Evolutionary conservation across 1,284 basidiomycete genomes (phyloP).

Genomic region (Moesziomyces antarcticus): DNA sequence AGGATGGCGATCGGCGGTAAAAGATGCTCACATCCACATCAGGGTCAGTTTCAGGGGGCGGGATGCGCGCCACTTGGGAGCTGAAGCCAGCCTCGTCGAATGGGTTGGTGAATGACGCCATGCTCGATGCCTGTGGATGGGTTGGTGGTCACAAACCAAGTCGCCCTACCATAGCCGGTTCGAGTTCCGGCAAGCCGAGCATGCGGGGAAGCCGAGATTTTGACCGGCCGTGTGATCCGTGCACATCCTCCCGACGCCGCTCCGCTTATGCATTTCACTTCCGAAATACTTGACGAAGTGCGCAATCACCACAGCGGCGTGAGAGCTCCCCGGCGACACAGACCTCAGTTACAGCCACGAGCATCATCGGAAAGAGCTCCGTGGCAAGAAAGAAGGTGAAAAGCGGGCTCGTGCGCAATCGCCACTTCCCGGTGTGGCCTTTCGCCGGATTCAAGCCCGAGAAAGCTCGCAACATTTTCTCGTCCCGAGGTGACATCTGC

Average conservation of each 20-base stretch:
- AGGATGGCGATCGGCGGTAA: slow-evolving; percentile 20
- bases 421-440: too few species aligned
- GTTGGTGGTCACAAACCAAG: not conserved
- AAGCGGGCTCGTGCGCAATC: too few species aligned
- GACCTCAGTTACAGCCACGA: too few species aligned
- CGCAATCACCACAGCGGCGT: too few species aligned
- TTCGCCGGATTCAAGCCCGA: too few species aligned
- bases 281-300: too few species aligned
- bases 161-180: slow-evolving; percentile 3
- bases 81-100: slow-evolving; percentile 19
- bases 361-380: too few species aligned
- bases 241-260: not conserved
- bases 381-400: too few species aligned
- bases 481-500: too few species aligned
- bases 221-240: not conserved
- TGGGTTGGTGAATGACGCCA: slow-evolving; percentile 13
- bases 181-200: too few species aligned
- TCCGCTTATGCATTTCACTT: not conserved
- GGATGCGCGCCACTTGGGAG: not conserved
- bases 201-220: not conserved
- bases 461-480: too few species aligned
- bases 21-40: slow-evolving; percentile 28
- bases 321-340: too few species aligned
- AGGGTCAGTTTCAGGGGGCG: slow-evolving; percentile 14
- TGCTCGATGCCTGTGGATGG: not conserved